Base-by-base conservation (phyloP, 768 basidiomycete genomes). In the Naganishia vishniacii region DNA sequence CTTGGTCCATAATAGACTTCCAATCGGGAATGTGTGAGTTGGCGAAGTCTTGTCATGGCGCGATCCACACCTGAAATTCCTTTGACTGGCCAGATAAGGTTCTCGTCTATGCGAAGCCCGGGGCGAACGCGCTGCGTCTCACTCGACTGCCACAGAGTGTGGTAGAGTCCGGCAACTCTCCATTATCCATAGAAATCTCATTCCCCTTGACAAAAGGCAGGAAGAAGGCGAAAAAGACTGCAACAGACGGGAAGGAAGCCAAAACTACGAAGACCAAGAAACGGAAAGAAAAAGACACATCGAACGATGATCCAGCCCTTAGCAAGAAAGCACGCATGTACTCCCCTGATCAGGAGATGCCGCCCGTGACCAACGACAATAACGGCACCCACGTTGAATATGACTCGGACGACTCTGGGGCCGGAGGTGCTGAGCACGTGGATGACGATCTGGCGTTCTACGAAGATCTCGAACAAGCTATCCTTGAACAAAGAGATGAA, bases 101-200 rank as follows among this genome's bases (percentile, higher is more conserved):
- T 25, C 74, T 73, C 32, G 72, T 74, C 12, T 77, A 77, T 63
- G 48, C 75, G 8, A 37, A 62, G 4, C 63, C 69, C 3, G 66
- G 69, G 1, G 42, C 48, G 16, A 65, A 62, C 16, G 70, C 74
- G 18, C 25, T 73, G 1, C 68, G 76, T 16, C 64, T 75, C 28
- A 65, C 72, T 7, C 65, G 76, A 23, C 60, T 75, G 46, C 41
- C 66, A 2, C 29, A 46, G 15, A 65, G 62, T 3, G 61, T 71
- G 18, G 59, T 74, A 3, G 62, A 72, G 56, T 47, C 41, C 11
- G 70, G 71, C 11, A 29, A 41, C 20, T 28, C 51, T 12, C 51
- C 62, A 8, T 16, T 49, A 6, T 28, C 53, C 23, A 31, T 64
- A 58, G 48, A 63, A 25, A 47, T 34, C 37, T 29, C 59, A 2